Base-by-base conservation (phyloP, 1,284 basidiomycete species). In the Malassezia psittaci region DNA sequence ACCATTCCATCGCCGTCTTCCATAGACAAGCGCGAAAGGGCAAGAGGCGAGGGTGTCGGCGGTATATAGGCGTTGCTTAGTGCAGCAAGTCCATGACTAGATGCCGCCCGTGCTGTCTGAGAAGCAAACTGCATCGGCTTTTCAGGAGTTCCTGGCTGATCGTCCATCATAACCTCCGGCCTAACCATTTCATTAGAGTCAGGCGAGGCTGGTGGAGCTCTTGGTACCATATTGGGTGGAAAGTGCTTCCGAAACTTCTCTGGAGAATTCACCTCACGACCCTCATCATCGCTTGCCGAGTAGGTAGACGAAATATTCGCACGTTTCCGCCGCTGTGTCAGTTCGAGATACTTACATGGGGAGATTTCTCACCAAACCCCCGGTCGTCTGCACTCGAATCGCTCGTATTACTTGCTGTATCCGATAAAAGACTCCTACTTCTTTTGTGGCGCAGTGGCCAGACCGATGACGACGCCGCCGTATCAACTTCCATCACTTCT, bases 41-140 rank as follows among this genome's bases (percentile, higher is more conserved):
- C 21, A n/a, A 52, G 51, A 8, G 51, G 51, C 36, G 51, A 52
- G 13, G 51, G 51, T 32, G 19, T 52, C 13, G 51, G 34, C 9
- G 51, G 51, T 32, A 43, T 43, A 32, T 19, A 43, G 2, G 18
- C 24, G 38, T 19, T n/a, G n/a, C 15, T 39, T 8, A 19, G 41
- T 32, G 41, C 16, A n/a, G 21, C 12, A 15, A 32, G 18, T 16
- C 12, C 32, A 32, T 43, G 41, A 6, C 6, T 43, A 4, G 12
- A 16, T 19, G 41, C 3, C 12, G 16, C 38, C 38, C 38, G 38
- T n/a, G n/a, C 15, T 39, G 38, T 29, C 7, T 29, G 24, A 29
- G 38, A 39, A 3, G 19, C 8, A n/a, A 29, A 15, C n/a, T 18
- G 41, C 5, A 4, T 18, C 41, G 41, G 11, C 12, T 29, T 29